Percentiles rank a stretch among this genome's conserved stretches.
Evolutionary conservation across 2,329 filamentous ascomycete species (phyloP).

Genomic region (Fusarium setosum): DNA sequence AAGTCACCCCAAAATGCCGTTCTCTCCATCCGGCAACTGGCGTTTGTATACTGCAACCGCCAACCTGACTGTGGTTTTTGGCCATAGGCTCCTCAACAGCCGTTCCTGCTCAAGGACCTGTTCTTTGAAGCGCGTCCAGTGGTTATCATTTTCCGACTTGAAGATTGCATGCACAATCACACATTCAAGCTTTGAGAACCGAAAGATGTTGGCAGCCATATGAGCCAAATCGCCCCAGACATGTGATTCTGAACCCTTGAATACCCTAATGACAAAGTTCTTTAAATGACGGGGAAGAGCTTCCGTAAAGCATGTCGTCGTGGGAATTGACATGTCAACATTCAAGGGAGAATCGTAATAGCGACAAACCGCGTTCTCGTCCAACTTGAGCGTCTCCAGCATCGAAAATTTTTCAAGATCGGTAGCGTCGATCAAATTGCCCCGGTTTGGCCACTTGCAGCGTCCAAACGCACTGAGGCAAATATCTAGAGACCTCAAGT

Average conservation of each 20-base stretch:
- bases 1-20: background rate
- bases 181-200: background rate
- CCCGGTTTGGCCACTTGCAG: constrained; percentile 5
- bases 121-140: background rate
- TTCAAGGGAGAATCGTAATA: background rate
- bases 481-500: background rate
- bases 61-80: background rate
- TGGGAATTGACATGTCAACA: background rate
- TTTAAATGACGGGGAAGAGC: background rate
- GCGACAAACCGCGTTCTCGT: background rate
- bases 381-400: background rate
- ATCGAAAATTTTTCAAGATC: background rate
- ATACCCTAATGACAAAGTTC: background rate
- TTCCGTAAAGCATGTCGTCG: background rate
- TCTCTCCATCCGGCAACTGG: background rate
- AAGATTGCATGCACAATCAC: background rate
- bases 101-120: background rate
- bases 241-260: background rate
- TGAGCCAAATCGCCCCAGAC: background rate
- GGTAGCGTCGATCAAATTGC: background rate
- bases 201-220: background rate
- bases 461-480: background rate
- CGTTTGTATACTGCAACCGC: background rate
- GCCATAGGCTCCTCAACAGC: background rate
- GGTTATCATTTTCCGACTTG: background rate